These are phyloP conservation scores for Centaurea solstitialis DNA, from an alignment of 129 eudicot species.

Conservation along the genomic window DNA sequence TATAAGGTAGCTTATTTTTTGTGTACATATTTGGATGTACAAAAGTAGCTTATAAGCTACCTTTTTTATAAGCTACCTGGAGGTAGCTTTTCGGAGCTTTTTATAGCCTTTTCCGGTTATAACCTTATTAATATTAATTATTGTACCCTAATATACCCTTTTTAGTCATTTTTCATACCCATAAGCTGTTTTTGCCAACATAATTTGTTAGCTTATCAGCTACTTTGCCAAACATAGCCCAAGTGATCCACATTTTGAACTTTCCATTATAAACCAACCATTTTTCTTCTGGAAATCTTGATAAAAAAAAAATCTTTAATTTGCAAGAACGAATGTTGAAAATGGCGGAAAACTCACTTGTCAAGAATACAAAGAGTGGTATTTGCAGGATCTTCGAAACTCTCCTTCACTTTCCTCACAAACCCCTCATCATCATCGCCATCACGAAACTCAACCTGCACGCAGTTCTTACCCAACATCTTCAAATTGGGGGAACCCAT, in stretches of 20 bases:
- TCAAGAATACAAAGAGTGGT: slow-evolving; percentile 74
- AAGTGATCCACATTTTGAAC: not conserved
- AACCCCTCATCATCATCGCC: slow-evolving; percentile 72
- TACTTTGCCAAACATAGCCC: no score
- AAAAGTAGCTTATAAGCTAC: no score
- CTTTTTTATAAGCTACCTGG: no score
- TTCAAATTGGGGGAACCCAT: slow-evolving; percentile 78
- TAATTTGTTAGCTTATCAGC: no score
- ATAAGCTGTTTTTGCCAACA: no score
- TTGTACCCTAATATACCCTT: no score
- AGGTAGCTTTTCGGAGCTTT: no score
- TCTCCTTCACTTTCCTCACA: slow-evolving; percentile 54
- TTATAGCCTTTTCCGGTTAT: no score
- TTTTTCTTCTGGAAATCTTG: not conserved
- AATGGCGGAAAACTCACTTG: slow-evolving; percentile 57
- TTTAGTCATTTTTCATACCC: no score
- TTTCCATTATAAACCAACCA: not conserved
- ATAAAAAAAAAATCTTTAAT: not conserved
- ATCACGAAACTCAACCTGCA: slow-evolving; percentile 62
- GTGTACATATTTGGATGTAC: no score
- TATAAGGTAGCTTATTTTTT: no score
- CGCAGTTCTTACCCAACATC: slow-evolving; percentile 53
- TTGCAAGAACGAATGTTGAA: not conserved
- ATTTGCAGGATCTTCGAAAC: slow-evolving; percentile 50
- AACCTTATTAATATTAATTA: no score